Percentiles rank a stretch among this genome's conserved stretches.
Evolutionary conservation across 495 filamentous ascomycete species (phyloP).

Genomic region (Amphirosellinia nigrospora): DNA sequence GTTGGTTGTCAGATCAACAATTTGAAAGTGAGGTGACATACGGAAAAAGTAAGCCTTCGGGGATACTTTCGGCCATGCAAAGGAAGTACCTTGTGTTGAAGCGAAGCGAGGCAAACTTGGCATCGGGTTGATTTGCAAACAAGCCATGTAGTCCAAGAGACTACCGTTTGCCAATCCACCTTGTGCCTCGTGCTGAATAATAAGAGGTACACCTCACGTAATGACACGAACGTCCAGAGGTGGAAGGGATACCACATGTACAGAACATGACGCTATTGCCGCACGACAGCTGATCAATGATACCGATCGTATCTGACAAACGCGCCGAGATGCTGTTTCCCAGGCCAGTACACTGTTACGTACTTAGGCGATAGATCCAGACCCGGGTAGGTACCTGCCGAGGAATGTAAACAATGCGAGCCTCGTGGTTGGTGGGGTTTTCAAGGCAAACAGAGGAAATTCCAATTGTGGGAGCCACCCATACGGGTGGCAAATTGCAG

Average conservation of each 20-base stretch:
- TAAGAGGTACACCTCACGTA: neutral
- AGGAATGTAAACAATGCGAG: slow-evolving; percentile 17
- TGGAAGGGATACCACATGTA: slow-evolving; percentile 1
- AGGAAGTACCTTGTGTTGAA: neutral
- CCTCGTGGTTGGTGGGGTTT: slow-evolving; percentile 14
- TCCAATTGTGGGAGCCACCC: neutral
- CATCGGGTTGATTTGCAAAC: neutral
- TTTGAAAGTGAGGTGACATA: neutral
- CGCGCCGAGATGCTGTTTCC: slow-evolving; percentile 11
- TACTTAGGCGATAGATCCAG: neutral
- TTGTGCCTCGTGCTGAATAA: neutral
- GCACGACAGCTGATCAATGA: neutral
- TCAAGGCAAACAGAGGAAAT: slow-evolving; percentile 12
- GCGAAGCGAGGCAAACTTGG: slow-evolving; percentile 6
- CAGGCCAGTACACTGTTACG: neutral
- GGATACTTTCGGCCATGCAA: neutral
- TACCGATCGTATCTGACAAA: slow-evolving; percentile 8
- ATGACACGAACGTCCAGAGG: neutral
- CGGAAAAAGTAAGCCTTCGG: neutral
- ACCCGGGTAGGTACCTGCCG: slow-evolving; percentile 1
- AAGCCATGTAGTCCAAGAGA: neutral
- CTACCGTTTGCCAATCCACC: slow-evolving; percentile 4
- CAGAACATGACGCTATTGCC: neutral
- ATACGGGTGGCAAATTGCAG: slow-evolving; percentile 16
- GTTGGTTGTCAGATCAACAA: neutral